Conservation (phyloP, 2,329 filamentous ascomycete genomes). For the Phyllosticta paracitricarpa region DNA sequence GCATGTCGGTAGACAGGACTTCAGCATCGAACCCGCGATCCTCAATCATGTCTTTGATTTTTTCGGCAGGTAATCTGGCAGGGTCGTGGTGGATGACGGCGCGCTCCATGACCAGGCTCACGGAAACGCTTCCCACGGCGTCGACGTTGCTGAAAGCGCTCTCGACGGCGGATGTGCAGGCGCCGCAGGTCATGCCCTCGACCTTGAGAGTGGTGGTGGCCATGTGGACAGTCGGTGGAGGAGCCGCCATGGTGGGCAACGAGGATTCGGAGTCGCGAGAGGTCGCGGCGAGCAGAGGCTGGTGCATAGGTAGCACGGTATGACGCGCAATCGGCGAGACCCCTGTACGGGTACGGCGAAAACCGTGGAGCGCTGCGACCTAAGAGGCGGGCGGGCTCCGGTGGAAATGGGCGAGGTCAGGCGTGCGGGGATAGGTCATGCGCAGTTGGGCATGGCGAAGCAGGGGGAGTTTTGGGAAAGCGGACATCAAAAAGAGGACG, state of each 20-base stretch:
- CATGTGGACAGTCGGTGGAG: constrained; percentile 43
- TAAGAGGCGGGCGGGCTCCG: not conserved
- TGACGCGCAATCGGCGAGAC: not conserved
- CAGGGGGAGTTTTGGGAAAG: not conserved
- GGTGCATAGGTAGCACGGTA: constrained; percentile 17
- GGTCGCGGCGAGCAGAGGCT: constrained; percentile 14
- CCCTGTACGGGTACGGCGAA: not conserved
- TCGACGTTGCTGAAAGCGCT: constrained; percentile 73
- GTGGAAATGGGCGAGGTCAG: not conserved
- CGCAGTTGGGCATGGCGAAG: not conserved
- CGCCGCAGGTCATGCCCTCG: constrained; percentile 79
- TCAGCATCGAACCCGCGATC: constrained; percentile 87
- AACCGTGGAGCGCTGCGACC: not conserved
- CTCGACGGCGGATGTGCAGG: constrained; percentile 93
- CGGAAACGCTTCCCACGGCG: constrained; percentile 76
- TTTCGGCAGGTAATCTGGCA: constrained; percentile 58
- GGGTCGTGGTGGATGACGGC: constrained; percentile 91
- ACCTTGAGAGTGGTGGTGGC: constrained; percentile 86
- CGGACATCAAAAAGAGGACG: not conserved
- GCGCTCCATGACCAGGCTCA: constrained; percentile 89
- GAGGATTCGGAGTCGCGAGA: constrained; percentile 11
- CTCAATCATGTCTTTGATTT: constrained; percentile 77
- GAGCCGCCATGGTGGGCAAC: not conserved
- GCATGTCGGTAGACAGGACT: constrained; percentile 72
- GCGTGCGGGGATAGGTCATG: not conserved